Evolutionary conservation across 495 filamentous ascomycete species (phyloP).

Genomic region (Penicillium egyptiacum): DNA sequence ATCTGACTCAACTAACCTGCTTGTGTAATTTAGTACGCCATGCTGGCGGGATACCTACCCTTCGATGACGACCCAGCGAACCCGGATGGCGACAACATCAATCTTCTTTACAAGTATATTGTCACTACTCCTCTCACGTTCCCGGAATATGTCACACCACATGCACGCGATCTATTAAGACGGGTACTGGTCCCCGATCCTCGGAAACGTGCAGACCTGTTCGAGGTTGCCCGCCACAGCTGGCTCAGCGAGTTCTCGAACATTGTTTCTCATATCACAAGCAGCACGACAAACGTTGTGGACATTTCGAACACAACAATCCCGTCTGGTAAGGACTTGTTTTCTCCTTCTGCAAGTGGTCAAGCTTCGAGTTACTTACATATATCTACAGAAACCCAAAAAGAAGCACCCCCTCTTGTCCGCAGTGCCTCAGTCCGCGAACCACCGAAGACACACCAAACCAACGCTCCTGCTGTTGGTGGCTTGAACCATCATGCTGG

Average conservation of each 20-base stretch:
- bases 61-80: conserved; percentile 99
- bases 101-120: conserved; percentile 98
- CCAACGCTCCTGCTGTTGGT: conserved; percentile 57
- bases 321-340: conserved; percentile 52
- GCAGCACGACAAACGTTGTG: conserved; percentile 80
- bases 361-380: neutral
- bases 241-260: conserved; percentile 97
- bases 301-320: conserved; percentile 85
- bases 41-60: conserved; percentile 97
- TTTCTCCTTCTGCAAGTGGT: neutral
- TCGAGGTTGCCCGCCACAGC: conserved; percentile 96
- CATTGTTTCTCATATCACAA: conserved; percentile 94
- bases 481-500: conserved; percentile 74
- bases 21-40: conserved; percentile 72
- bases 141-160: conserved; percentile 97
- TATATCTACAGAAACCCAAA: conserved; percentile 38
- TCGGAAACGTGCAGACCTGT: conserved; percentile 89
- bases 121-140: conserved; percentile 96
- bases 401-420: conserved; percentile 65
- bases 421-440: conserved; percentile 93
- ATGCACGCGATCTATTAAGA: conserved; percentile 87
- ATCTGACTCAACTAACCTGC: conserved; percentile 3
- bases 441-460: conserved; percentile 67
- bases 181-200: conserved; percentile 97
- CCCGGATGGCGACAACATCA: conserved; percentile 98